Evolutionary conservation across 768 basidiomycete species (phyloP).

Genomic region (Suillus tomentosus): DNA sequence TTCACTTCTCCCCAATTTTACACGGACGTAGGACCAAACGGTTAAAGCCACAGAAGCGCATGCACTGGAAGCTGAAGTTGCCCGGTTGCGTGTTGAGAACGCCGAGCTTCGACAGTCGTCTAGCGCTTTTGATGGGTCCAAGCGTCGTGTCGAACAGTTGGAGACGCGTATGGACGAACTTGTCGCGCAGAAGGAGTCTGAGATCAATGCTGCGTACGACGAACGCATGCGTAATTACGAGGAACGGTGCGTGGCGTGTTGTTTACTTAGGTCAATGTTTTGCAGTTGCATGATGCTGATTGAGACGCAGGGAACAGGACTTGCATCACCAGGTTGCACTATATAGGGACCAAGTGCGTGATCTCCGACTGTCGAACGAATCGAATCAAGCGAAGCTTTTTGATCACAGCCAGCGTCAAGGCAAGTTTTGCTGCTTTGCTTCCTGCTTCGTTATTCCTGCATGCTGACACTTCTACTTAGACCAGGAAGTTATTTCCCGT

Average conservation of each 20-base stretch:
- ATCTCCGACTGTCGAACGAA: constrained; percentile 89
- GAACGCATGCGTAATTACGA: constrained; percentile 95
- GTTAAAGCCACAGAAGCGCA: constrained; percentile 82
- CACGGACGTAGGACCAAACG: constrained; percentile 75
- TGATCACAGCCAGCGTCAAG: constrained; percentile 89
- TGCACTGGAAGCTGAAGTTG: constrained; percentile 74
- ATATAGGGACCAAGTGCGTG: constrained; percentile 85
- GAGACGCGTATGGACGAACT: constrained; percentile 97
- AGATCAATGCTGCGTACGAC: constrained; percentile 95
- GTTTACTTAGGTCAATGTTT: constrained; percentile 1
- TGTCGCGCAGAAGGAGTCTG: constrained; percentile 92
- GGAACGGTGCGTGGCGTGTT: constrained; percentile 65
- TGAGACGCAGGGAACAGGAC: constrained; percentile 78
- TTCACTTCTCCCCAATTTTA: background rate
- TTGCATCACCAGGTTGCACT: constrained; percentile 90
- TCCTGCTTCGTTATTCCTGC: background rate
- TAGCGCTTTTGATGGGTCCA: constrained; percentile 61
- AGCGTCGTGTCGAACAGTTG: constrained; percentile 77
- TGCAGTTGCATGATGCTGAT: constrained; percentile 1
- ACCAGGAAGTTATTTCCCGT: constrained; percentile 89
- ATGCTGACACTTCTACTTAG: constrained; percentile 37
- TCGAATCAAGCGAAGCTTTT: constrained; percentile 90
- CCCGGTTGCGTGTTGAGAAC: constrained; percentile 79
- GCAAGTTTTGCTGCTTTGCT: constrained; percentile 39
- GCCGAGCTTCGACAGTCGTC: constrained; percentile 76